These are phyloP conservation scores for Spergularia marina DNA, from an alignment of 148 eudicot species.

Conservation along the genomic window DNA sequence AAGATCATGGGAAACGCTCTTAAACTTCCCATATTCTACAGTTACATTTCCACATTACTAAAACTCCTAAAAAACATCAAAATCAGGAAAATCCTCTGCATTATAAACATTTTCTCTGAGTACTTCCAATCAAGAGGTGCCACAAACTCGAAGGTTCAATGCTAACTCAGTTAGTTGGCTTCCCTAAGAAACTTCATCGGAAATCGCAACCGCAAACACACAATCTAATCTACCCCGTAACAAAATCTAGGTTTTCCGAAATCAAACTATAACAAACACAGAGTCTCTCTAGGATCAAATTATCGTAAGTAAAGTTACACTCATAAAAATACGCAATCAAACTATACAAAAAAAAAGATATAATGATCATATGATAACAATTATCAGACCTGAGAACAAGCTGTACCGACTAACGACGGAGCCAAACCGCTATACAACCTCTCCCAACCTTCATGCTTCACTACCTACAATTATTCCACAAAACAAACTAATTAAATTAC, in stretches of 20 bases:
- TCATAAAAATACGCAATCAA: not conserved
- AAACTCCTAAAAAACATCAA: not conserved
- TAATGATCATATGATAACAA: not conserved
- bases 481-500: not conserved
- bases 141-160: too few species aligned
- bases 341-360: not conserved
- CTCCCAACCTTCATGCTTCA: slow-evolving; percentile 85
- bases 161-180: not conserved
- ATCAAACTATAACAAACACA: not conserved
- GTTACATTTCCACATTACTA: too few species aligned
- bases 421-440: slow-evolving; percentile 77
- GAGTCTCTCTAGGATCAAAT: too few species aligned
- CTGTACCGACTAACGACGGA: slow-evolving; percentile 92
- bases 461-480: slow-evolving; percentile 51
- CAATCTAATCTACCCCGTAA: not conserved
- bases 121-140: too few species aligned
- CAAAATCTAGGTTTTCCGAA: not conserved
- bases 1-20: too few species aligned
- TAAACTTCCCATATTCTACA: too few species aligned
- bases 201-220: not conserved
- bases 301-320: too few species aligned
- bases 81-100: not conserved
- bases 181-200: not conserved
- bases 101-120: too few species aligned
- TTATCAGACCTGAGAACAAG: slow-evolving; percentile 80